Conservation (phyloP, 1,139 yeast species). For the Pichiaceae sp. region DNA sequence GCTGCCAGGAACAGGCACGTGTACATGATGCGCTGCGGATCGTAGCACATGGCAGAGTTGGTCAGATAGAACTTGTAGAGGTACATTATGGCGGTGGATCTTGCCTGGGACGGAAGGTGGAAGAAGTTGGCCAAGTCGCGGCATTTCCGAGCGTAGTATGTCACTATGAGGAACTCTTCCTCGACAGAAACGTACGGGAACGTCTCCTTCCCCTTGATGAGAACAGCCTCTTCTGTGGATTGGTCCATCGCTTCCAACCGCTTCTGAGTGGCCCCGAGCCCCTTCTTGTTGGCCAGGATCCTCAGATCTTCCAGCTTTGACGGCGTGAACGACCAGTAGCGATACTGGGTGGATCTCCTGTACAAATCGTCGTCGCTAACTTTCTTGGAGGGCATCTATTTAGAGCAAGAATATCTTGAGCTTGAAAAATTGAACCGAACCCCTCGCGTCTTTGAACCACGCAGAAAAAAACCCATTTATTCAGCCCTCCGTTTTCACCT, state of each 20-base stretch:
- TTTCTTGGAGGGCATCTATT: conserved; percentile 18
- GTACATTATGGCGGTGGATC: conserved; percentile 76
- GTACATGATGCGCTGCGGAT: conserved; percentile 74
- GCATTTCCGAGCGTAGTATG: conserved; percentile 65
- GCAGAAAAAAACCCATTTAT: too few species aligned
- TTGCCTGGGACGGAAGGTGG: conserved; percentile 55
- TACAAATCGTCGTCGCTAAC: conserved; percentile 75
- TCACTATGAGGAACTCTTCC: conserved; percentile 63
- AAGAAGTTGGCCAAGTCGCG: conserved; percentile 49
- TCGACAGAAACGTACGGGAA: conserved; percentile 39
- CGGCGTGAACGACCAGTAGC: conserved; percentile 73
- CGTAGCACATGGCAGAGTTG: conserved; percentile 77
- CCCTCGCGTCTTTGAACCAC: too few species aligned
- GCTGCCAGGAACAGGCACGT: conserved; percentile 90
- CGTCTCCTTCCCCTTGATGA: conserved; percentile 23
- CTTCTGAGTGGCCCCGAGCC: conserved; percentile 33
- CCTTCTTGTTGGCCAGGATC: conserved; percentile 42
- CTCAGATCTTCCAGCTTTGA: conserved; percentile 45
- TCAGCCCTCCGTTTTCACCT: too few species aligned
- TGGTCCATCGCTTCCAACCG: conserved; percentile 27
- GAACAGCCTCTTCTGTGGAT: conserved; percentile 22
- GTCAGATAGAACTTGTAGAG: conserved; percentile 73
- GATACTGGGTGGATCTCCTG: conserved; percentile 77
- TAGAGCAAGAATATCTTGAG: too few species aligned
- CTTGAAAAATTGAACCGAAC: too few species aligned